A percentile compares a stretch with the other conserved stretches of the same genome.
These are phyloP conservation scores for Orbilia javanica DNA, from an alignment of 2,329 filamentous ascomycete genomes.

Conservation along the genomic window DNA sequence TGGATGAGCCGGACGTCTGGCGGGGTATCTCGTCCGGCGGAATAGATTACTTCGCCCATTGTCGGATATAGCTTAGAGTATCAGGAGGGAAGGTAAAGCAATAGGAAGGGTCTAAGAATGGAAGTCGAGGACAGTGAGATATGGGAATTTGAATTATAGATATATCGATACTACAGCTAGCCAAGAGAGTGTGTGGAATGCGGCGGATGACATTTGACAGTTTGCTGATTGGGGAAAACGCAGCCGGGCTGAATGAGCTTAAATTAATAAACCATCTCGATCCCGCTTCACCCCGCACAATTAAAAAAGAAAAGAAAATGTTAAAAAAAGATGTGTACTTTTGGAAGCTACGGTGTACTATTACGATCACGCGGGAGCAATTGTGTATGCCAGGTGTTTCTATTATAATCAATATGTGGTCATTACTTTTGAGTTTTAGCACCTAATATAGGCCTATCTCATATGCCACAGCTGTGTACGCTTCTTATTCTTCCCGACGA, in stretches of 20 bases:
- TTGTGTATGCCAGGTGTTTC: not conserved
- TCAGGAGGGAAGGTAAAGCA: not conserved
- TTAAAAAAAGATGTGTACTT: not conserved
- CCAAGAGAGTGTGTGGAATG: slow-evolving; percentile 5
- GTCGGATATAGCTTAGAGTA: not conserved
- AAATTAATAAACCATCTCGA: slow-evolving; percentile 18
- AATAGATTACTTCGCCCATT: slow-evolving; percentile 59
- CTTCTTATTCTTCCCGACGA: slow-evolving; percentile 65
- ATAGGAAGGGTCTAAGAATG: not conserved
- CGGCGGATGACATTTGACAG: slow-evolving; percentile 29
- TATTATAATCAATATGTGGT: not conserved
- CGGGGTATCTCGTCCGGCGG: slow-evolving; percentile 64
- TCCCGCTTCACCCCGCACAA: slow-evolving; percentile 2
- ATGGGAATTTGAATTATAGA: not conserved
- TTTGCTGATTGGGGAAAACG: slow-evolving; percentile 27
- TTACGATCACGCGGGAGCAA: not conserved
- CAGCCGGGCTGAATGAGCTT: slow-evolving; percentile 10
- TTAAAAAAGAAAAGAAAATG: not conserved
- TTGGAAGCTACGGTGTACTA: not conserved
- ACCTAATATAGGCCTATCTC: not conserved
- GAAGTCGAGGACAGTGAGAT: not conserved
- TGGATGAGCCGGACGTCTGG: slow-evolving; percentile 86
- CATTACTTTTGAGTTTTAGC: not conserved
- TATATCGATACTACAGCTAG: not conserved
- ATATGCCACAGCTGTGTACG: slow-evolving; percentile 68